phyloP scores from a whole-genome alignment of 257 asterid genomes.

The Petunia axillaris region DNA sequence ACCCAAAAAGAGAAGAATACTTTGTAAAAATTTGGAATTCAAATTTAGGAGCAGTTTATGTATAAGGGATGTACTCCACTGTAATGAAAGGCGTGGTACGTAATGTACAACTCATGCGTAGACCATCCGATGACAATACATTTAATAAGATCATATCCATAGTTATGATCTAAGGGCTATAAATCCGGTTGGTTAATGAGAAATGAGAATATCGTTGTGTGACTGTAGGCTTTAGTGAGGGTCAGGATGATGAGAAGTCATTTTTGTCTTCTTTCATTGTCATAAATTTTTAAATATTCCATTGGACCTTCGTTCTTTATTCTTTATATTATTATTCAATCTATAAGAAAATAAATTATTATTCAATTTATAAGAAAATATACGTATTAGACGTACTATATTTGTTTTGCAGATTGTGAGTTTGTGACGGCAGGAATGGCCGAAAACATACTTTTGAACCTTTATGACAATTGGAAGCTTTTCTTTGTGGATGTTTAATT shows the following conservation, averaged over 20 bases:
- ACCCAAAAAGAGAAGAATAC: constrained; percentile 25
- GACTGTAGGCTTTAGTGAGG: background rate
- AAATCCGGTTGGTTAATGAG: background rate
- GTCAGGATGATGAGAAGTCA: background rate
- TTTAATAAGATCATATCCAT: background rate
- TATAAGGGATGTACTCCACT: background rate
- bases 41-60: constrained; percentile 27
- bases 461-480: too few species aligned
- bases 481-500: too few species aligned
- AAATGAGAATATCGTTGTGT: background rate
- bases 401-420: too few species aligned
- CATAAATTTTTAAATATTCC: background rate
- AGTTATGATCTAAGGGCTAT: background rate
- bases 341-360: too few species aligned
- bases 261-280: background rate
- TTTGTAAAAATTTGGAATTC: constrained; percentile 32
- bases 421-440: too few species aligned
- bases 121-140: background rate
- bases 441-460: too few species aligned
- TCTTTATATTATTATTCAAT: background rate
- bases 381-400: too few species aligned
- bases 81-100: background rate
- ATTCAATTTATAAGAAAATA: too few species aligned
- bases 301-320: background rate
- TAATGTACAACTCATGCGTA: background rate